Evolutionary conservation across 768 basidiomycete genomes (phyloP), one percentile per base, ranked within the genome.

Genomic region (Suillus plorans): DNA sequence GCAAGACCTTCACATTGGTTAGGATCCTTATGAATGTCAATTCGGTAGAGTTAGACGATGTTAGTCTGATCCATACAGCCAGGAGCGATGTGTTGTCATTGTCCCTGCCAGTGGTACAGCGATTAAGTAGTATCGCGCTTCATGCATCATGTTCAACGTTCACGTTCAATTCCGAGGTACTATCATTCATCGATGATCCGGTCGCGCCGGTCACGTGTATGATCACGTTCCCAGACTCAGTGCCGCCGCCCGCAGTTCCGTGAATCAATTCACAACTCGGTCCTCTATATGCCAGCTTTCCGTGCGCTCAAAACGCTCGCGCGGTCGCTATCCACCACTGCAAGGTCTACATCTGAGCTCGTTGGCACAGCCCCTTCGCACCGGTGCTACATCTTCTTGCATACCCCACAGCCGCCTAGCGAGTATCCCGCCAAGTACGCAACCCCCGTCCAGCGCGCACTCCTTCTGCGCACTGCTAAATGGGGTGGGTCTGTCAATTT

Each of bases 401-500:
- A 86, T 70, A 76, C 85, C 3, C 69, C 74, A 1, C 70, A 78
- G 7, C 81, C 87, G 7, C 88, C 88, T 0, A 69, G 78, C 10
- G 60, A 72, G 13, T 89, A 85, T 67, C 83, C 87, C 2, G 69
- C 81, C 39, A 80, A 80, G 25, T 72, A 81, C 36, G 74, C 80
- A 2, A 84, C 87, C 0, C 77, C 82, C 2, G 65, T 90, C 1
- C 84, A 86, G 50, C 79, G 82, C 20, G 81, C 78, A 12, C 76
- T 91, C 44, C 81, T 82, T 63, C 72, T 82, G 12, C 77, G 77
- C 22, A 77, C 78, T 8, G 69, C 73, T 39, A 76, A 78, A 69
- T 85, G 80, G 80, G 85, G 85, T 8, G 87, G 83, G 6, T 65
- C 82, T 3, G 85, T 88, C 67, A 91, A 90, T 72, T 86, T 88